Evolutionary conservation across 306 rosid species (phyloP).

Genomic region (Sechiopsis laciniata): DNA sequence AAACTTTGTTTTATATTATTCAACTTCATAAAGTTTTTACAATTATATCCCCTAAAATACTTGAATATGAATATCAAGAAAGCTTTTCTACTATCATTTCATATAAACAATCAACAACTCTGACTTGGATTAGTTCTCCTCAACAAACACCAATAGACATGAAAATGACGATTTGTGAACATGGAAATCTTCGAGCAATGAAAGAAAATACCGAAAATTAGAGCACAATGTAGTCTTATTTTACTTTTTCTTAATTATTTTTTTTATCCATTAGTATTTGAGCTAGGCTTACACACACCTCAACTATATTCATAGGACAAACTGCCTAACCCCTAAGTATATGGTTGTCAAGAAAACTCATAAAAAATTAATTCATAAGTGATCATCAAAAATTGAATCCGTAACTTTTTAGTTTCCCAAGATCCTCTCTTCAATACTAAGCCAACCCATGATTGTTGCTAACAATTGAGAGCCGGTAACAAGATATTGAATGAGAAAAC

Average conservation of each 20-base stretch:
- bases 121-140: neutral
- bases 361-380: no score
- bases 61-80: neutral
- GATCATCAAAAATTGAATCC: no score
- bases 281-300: no score
- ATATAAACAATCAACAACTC: neutral
- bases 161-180: neutral
- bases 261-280: constrained; percentile 14
- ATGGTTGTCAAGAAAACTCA: no score
- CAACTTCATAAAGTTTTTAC: neutral
- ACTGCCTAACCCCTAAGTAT: no score
- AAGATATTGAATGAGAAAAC: neutral
- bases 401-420: no score
- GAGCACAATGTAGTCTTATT: constrained; percentile 25
- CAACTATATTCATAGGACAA: no score
- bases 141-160: neutral
- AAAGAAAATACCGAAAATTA: neutral
- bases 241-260: no score
- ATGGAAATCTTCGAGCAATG: no score
- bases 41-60: neutral
- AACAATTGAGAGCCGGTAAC: neutral
- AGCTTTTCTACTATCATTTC: neutral
- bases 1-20: constrained; percentile 6
- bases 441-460: neutral
- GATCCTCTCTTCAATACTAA: no score